Conservation (phyloP, 257 asterid genomes). For the Anisodus acutangulus region DNA sequence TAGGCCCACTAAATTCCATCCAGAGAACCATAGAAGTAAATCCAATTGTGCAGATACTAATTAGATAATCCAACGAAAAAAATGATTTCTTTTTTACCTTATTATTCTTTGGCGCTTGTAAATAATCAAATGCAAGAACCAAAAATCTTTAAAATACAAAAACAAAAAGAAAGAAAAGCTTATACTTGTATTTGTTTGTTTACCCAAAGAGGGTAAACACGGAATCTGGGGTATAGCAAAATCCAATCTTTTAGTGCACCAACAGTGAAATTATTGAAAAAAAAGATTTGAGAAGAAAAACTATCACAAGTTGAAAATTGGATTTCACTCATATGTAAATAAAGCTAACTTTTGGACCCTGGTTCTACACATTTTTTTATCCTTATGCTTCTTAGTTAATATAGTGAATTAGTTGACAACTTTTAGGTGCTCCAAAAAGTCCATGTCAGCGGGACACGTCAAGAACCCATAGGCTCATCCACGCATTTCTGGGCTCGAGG, state of each 20-base stretch:
- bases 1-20: too few species aligned
- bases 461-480: too few species aligned
- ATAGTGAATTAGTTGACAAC: too few species aligned
- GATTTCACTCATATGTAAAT: neutral
- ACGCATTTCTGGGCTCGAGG: too few species aligned
- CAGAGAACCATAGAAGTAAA: too few species aligned
- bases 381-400: too few species aligned
- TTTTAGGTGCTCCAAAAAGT: too few species aligned
- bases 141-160: too few species aligned
- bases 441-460: too few species aligned
- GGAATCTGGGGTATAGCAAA: slow-evolving; percentile 50
- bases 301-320: neutral
- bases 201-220: slow-evolving; percentile 41
- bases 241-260: slow-evolving; percentile 29
- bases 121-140: slow-evolving; percentile 17
- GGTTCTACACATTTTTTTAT: too few species aligned
- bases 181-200: neutral
- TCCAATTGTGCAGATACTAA: neutral
- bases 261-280: slow-evolving; percentile 36
- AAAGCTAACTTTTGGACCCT: too few species aligned
- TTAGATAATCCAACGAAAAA: neutral
- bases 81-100: slow-evolving; percentile 7
- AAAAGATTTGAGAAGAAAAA: neutral
- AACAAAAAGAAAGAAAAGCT: neutral
- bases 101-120: neutral